These are phyloP conservation scores for Helenozyma baotianmanensis DNA, from an alignment of 805 yeast species.

Conservation along the genomic window DNA sequence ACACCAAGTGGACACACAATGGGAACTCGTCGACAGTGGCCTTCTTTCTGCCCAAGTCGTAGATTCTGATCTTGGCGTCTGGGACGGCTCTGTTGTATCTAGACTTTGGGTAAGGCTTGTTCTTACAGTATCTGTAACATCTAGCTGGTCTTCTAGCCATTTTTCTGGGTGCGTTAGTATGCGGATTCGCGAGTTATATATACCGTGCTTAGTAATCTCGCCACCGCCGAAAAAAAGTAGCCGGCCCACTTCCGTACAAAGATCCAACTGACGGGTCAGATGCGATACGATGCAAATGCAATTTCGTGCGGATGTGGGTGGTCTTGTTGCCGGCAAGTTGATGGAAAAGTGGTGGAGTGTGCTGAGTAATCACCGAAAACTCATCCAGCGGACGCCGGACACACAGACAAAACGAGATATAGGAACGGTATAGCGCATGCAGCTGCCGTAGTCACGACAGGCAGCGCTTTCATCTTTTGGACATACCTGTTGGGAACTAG, in stretches of 20 bases:
- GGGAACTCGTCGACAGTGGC: slow-evolving; percentile 99
- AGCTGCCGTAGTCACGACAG: no score
- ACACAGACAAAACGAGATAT: no score
- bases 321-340: no score
- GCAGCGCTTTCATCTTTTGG: neutral
- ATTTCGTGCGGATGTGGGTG: no score
- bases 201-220: neutral
- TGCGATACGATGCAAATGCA: no score
- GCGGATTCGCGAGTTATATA: neutral
- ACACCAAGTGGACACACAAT: slow-evolving; percentile 97
- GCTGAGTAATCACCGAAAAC: no score
- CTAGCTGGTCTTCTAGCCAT: slow-evolving; percentile 99
- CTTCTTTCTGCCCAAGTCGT: slow-evolving; percentile 99
- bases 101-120: slow-evolving; percentile 99
- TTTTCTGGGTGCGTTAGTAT: slow-evolving; percentile 46
- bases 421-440: no score
- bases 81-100: slow-evolving; percentile 99
- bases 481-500: slow-evolving; percentile 17
- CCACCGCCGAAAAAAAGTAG: no score
- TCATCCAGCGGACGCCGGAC: neutral
- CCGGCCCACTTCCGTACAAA: no score
- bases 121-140: slow-evolving; percentile 99
- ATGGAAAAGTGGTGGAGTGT: no score
- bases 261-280: no score
- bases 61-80: slow-evolving; percentile 98